Evolutionary conservation across 805 yeast species (phyloP).

Genomic region (Wickerhamomyces canadensis): DNA sequence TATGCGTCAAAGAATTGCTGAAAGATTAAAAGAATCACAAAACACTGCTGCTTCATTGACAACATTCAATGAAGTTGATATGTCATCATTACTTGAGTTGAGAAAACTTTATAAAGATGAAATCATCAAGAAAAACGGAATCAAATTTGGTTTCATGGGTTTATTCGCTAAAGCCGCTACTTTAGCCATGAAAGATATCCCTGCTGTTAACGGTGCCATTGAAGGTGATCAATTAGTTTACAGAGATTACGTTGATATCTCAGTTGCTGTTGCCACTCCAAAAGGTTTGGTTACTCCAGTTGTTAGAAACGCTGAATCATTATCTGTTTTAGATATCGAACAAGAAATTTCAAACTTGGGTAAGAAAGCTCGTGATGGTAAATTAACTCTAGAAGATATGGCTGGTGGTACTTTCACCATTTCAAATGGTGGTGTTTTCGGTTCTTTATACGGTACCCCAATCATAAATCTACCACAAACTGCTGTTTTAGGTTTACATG

Average conservation of each 20-base stretch:
- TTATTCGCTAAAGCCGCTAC: conserved; percentile 91
- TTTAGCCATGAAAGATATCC: conserved; percentile 89
- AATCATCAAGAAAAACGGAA: conserved; percentile 85
- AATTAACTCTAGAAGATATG: conserved; percentile 96
- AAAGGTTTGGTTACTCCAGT: conserved; percentile 98
- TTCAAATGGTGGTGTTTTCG: conserved; percentile 98
- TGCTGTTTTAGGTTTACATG: conserved; percentile 96
- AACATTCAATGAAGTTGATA: conserved; percentile 97
- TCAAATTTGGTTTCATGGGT: conserved; percentile 98
- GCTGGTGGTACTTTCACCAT: conserved; percentile 99
- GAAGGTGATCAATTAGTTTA: conserved; percentile 91
- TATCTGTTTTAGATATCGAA: conserved; percentile 84
- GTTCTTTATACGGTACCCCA: conserved; percentile 96
- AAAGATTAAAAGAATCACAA: conserved; percentile 98
- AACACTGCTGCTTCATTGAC: conserved; percentile 98
- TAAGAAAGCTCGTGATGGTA: conserved; percentile 93
- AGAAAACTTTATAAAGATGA: conserved; percentile 97
- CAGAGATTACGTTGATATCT: conserved; percentile 94
- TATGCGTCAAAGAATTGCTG: conserved; percentile 98
- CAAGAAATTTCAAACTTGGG: conserved; percentile 77
- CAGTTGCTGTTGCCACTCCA: conserved; percentile 98
- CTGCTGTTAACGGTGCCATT: conserved; percentile 92
- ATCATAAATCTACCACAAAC: conserved; percentile 98
- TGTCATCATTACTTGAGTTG: conserved; percentile 87
- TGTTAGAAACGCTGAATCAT: conserved; percentile 92